Evolutionary conservation across 2,329 filamentous ascomycete genomes (phyloP).

Genomic region (Epichloe scottii): DNA sequence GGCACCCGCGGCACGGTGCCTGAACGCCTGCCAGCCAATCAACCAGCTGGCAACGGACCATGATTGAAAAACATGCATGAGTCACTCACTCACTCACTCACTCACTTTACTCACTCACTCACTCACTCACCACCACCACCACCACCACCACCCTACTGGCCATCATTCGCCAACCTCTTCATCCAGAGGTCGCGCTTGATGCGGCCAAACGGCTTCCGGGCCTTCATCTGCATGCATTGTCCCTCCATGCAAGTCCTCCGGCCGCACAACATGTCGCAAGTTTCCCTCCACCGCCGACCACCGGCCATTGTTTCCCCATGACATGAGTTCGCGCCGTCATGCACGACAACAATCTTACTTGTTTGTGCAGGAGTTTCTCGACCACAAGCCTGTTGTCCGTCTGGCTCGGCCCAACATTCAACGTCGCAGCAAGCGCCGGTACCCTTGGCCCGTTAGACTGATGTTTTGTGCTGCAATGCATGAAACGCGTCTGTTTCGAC

Average conservation of each 20-base stretch:
- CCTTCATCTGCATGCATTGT: background rate
- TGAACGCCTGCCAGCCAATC: background rate
- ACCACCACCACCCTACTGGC: too few relatives aligned
- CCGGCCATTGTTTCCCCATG: background rate
- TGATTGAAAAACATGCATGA: too few relatives aligned
- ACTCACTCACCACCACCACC: too few relatives aligned
- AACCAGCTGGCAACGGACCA: background rate
- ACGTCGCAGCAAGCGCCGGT: conserved; percentile 3
- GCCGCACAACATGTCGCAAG: too few relatives aligned
- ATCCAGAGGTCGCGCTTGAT: background rate
- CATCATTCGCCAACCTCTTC: too few relatives aligned
- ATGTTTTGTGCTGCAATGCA: background rate
- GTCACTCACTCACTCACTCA: background rate
- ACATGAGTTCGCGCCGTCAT: background rate
- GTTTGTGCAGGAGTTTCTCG: background rate
- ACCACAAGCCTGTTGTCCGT: background rate
- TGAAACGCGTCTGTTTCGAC: background rate
- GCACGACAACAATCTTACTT: background rate
- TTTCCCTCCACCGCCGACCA: background rate
- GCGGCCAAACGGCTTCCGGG: background rate
- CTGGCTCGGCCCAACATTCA: background rate
- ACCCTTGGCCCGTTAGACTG: background rate
- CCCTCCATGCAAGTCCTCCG: background rate
- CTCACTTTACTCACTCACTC: background rate
- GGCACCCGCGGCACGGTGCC: background rate